phyloP scores from a whole-genome alignment of 495 filamentous ascomycete species.

The Filosporella fistucella region DNA sequence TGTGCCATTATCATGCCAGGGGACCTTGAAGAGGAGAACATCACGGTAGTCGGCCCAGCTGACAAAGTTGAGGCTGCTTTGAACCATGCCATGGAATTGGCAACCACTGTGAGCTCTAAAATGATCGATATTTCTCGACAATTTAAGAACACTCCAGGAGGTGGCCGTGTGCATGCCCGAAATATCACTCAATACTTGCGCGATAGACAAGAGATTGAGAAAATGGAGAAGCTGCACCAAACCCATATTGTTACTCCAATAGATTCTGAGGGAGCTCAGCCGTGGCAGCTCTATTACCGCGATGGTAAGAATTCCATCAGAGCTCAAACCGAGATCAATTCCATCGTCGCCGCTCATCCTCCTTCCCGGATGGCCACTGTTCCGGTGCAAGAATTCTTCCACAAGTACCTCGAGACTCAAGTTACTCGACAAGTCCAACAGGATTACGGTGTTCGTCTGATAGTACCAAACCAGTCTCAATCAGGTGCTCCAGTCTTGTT shows the following conservation, averaged over 20 bases:
- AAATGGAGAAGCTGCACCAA: constrained; percentile 70
- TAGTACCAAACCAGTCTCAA: constrained; percentile 58
- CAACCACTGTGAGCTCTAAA: constrained; percentile 73
- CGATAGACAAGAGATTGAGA: constrained; percentile 68
- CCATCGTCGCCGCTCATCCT: constrained; percentile 73
- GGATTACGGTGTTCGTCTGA: constrained; percentile 73
- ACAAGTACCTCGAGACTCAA: constrained; percentile 66
- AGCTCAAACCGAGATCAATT: constrained; percentile 76
- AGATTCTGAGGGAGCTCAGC: constrained; percentile 51
- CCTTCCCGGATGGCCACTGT: constrained; percentile 68
- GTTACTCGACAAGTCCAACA: constrained; percentile 57
- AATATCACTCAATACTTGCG: constrained; percentile 80
- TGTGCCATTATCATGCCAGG: constrained; percentile 82
- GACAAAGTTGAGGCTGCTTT: constrained; percentile 66
- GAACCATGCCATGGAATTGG: constrained; percentile 76
- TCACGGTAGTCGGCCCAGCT: constrained; percentile 78
- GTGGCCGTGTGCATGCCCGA: constrained; percentile 70
- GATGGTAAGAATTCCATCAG: constrained; percentile 79
- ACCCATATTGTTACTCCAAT: constrained; percentile 77
- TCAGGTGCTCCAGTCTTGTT: constrained; percentile 65
- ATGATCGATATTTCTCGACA: constrained; percentile 74
- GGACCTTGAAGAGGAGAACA: constrained; percentile 66
- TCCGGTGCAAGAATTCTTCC: constrained; percentile 80
- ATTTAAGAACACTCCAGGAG: constrained; percentile 66
- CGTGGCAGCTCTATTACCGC: constrained; percentile 81